These are phyloP conservation scores for Aegilops tauschii DNA, from an alignment of 176 grass and related monocot species.

Conservation along the genomic window DNA sequence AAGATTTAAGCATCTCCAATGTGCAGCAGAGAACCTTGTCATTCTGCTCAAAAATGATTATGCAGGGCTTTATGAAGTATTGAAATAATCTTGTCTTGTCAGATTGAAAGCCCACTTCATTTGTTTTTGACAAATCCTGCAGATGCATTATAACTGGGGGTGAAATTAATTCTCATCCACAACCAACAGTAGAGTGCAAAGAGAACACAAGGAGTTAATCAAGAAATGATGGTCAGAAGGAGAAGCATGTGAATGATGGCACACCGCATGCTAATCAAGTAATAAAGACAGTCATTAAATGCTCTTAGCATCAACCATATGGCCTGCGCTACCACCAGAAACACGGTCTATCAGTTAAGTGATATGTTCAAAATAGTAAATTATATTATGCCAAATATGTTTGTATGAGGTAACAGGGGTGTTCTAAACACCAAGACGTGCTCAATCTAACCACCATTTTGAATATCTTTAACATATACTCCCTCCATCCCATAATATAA, in stretches of 20 bases:
- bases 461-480: neutral
- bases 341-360: neutral
- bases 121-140: conserved; percentile 66
- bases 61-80: conserved; percentile 67
- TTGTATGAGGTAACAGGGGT: neutral
- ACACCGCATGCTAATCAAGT: neutral
- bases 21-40: conserved; percentile 51
- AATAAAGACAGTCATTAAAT: neutral
- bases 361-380: neutral
- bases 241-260: neutral
- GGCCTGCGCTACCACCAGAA: neutral
- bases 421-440: neutral
- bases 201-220: neutral
- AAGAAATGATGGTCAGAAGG: neutral
- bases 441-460: neutral
- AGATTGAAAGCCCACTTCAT: conserved; percentile 45
- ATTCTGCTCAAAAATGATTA: conserved; percentile 58
- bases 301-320: neutral
- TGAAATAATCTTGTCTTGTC: conserved; percentile 52
- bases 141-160: conserved; percentile 27
- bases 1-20: conserved; percentile 61
- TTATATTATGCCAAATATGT: neutral
- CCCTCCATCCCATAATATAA: no score
- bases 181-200: conserved; percentile 15
- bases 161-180: conserved; percentile 8